Evolutionary conservation across 1,284 basidiomycete species (phyloP).

Genomic region (Ganoderma resinaceum): DNA sequence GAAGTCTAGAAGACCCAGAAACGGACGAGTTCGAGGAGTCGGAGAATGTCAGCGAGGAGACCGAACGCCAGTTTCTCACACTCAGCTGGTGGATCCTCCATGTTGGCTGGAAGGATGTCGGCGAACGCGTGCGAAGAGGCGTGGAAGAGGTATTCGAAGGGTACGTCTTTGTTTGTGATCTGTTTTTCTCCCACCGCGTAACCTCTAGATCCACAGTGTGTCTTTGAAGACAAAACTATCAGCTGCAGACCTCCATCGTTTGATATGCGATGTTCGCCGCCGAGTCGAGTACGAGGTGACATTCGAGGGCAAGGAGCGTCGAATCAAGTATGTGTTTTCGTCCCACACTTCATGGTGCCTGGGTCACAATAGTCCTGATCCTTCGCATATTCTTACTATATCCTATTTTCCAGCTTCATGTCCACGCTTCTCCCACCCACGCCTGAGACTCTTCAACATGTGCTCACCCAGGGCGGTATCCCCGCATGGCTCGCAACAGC

Average conservation of each 20-base stretch:
- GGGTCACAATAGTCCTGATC: background rate
- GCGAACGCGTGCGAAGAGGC: conserved; percentile 71
- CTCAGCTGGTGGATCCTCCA: conserved; percentile 93
- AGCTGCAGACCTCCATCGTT: conserved; percentile 68
- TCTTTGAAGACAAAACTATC: conserved; percentile 81
- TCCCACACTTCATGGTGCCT: background rate
- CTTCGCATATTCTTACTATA: conserved; percentile 8
- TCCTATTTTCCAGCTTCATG: conserved; percentile 60
- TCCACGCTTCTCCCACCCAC: conserved; percentile 78
- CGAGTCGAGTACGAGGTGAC: conserved; percentile 77
- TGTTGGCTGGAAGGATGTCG: conserved; percentile 87
- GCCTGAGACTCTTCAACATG: conserved; percentile 69
- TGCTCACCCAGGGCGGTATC: conserved; percentile 70
- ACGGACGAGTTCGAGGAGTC: conserved; percentile 42
- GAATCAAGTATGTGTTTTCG: conserved; percentile 54
- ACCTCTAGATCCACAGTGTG: conserved; percentile 53
- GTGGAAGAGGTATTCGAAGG: conserved; percentile 84
- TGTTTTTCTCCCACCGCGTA: background rate
- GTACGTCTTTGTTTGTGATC: conserved; percentile 50
- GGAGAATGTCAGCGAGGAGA: conserved; percentile 55
- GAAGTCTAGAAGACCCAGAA: conserved; percentile 37
- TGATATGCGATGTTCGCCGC: conserved; percentile 75
- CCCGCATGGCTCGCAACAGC: conserved; percentile 35
- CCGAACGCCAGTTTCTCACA: conserved; percentile 82
- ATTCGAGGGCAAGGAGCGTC: conserved; percentile 64